phyloP scores from a whole-genome alignment of 2,329 filamentous ascomycete species.

The Acrocalymma vagum region DNA sequence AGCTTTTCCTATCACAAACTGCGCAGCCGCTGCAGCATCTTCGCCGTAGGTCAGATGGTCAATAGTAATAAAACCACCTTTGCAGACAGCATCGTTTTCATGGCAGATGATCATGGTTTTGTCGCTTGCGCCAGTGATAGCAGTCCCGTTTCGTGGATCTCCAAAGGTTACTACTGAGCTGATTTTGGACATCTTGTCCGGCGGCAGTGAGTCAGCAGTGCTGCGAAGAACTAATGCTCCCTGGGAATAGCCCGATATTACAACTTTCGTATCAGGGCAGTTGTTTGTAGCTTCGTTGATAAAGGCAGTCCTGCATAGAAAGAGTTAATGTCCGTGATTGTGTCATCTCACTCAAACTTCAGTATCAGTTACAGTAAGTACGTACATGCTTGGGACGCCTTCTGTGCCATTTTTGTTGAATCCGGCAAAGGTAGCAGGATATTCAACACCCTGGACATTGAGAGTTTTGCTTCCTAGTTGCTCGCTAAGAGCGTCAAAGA shows the following conservation, averaged over 20 bases:
- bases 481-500: constrained; percentile 14
- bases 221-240: constrained; percentile 21
- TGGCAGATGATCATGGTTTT: constrained; percentile 13
- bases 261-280: constrained; percentile 22
- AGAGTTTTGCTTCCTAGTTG: constrained; percentile 13
- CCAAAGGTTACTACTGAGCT: constrained; percentile 13
- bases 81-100: constrained; percentile 7
- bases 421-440: constrained; percentile 15
- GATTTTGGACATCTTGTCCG: constrained; percentile 13
- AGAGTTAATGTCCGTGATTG: background rate
- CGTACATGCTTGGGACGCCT: constrained; percentile 15
- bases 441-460: constrained; percentile 20
- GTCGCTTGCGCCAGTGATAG: constrained; percentile 7
- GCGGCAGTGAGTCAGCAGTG: constrained; percentile 12
- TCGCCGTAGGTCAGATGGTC: constrained; percentile 17
- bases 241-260: constrained; percentile 23
- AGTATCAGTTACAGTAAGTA: too few species aligned
- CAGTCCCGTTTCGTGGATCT: constrained; percentile 10
- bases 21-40: constrained; percentile 11
- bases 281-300: constrained; percentile 13
- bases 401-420: constrained; percentile 12
- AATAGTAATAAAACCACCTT: constrained; percentile 10
- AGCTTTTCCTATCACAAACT: constrained; percentile 13
- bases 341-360: too few species aligned
- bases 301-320: constrained; percentile 6